Evolutionary conservation across 2,329 filamentous ascomycete species (phyloP).

Genomic region (Cladosporium sp.): DNA sequence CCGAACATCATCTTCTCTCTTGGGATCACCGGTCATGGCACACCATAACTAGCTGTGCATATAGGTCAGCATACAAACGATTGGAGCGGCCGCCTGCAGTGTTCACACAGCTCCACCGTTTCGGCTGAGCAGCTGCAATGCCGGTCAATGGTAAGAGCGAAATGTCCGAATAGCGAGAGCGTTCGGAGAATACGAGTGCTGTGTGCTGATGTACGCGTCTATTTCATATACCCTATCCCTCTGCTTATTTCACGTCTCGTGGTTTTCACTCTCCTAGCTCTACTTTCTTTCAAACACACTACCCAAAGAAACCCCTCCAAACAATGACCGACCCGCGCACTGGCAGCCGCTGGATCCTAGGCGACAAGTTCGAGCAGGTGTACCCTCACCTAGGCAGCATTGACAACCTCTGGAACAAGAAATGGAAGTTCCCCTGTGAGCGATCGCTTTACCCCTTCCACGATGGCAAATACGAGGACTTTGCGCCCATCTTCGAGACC

Average conservation of each 20-base stretch:
- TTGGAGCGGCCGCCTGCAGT: background rate
- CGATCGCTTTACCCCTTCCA: constrained; percentile 30
- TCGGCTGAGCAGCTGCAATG: background rate
- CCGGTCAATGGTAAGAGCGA: constrained; percentile 12
- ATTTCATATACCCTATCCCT: constrained; percentile 1
- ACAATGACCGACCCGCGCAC: constrained; percentile 30
- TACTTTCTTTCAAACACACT: background rate
- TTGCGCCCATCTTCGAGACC: constrained; percentile 34
- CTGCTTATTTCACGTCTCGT: background rate
- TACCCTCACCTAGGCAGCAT: constrained; percentile 57
- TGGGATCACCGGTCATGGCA: too few relatives aligned
- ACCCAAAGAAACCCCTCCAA: background rate
- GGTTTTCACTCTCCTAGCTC: background rate
- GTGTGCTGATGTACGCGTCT: background rate
- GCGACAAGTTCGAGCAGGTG: constrained; percentile 43
- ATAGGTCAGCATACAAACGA: background rate
- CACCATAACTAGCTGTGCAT: background rate
- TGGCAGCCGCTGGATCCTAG: constrained; percentile 36
- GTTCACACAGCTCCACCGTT: background rate
- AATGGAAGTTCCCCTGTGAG: constrained; percentile 33
- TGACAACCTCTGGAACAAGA: constrained; percentile 45
- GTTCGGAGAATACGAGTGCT: background rate
- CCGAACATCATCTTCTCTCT: too few relatives aligned
- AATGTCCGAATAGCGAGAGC: constrained; percentile 9
- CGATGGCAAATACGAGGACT: constrained; percentile 35